Base-by-base conservation (phyloP, 1,284 basidiomycete genomes). In the Cutaneotrichosporon arboriforme region DNA sequence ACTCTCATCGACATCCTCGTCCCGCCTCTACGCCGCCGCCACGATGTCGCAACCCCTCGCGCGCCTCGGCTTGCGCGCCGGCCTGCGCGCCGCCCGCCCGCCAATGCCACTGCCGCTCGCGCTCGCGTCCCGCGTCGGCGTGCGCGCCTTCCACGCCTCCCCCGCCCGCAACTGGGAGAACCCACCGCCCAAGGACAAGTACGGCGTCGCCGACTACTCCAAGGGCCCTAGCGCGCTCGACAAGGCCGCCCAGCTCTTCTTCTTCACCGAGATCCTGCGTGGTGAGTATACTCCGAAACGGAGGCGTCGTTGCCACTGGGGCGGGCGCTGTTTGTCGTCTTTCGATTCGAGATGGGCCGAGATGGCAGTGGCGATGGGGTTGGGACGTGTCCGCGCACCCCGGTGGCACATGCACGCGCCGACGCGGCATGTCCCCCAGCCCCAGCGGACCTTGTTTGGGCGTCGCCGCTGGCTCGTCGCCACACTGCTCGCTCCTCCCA, bases 231-330 rank as follows among this genome's bases (percentile, higher is more conserved):
- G 85, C 69, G 90, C 93, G 34, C 79, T 97, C 49, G 90, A 97
- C 80, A 98, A 98, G 77, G 93, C 94, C 38, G 86, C 88, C 43
- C 88, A 94, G 74, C 72, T 97, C 47, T 97, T 98, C 82, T 97
- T 99, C 83, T 92, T 99, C 75, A 97, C 94, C 57, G 96, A 99
- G 78, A 97, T 98, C 66, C 78, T 94, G 63, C 81, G 94, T 79
- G 93, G 93, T 91, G 68, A 62, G 81, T 73, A 33, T 26, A n/a
- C n/a, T n/a, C n/a, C n/a, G n/a, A n/a, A n/a, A n/a, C n/a, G n/a
- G n/a, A n/a, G n/a, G n/a, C n/a, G n/a, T n/a, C n/a, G n/a, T n/a
- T n/a, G n/a, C n/a, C n/a, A n/a, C n/a, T n/a, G n/a, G n/a, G n/a
- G n/a, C n/a, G n/a, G n/a, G 35, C 12, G 23, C 10, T 31, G 26